Evolutionary conservation across 306 rosid genomes (phyloP), one percentile per base, ranked within the genome.

Genomic region (Lagenaria siceraria): DNA sequence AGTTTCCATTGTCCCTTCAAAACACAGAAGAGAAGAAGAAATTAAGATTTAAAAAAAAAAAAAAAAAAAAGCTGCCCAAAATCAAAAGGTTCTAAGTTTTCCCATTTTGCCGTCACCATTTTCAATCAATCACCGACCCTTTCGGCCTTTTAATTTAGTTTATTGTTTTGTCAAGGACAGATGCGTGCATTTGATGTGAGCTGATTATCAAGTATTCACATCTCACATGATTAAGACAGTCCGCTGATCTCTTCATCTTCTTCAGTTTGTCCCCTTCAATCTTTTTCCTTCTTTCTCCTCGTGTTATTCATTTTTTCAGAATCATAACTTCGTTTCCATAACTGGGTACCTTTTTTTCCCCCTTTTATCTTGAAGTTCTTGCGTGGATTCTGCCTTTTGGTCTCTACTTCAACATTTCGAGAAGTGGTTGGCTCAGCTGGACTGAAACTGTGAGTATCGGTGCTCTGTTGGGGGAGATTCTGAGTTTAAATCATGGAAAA

Each of bases 81-180:
- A 42, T 69, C 10, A 7, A 43, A 69, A 69, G 11, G 6, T 36
- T 43, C 12, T 38, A 5, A 10, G 55, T 42, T 35, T 42, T 43
- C 15, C 21, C 29, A 14, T 22, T 43, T 42, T 22, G 21, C 33
- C 5, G 18, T 69, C 75, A 69, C 35, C 21, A 24, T 42, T 42
- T 70, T 38, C 76, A 70, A 70, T 70, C 58, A 70, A 70, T 42
- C 76, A 46, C 76, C 76, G 76, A 42, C 36, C 55, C 12, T 70
- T 46, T 42, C 36, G 75, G 19, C 75, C 56, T 46, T 70, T 70
- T 46, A 14, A 5, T 24, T 70, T 70, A 46, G 76, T 43, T 70
- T 70, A 70, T 48, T 70, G 58, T 46, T 70, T 46, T 15, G 21
- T 24, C 55, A 48, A 70, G 4, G 36, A 43, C 24, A 70, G 76